Percentiles rank a stretch among this genome's conserved stretches.
Conservation (phyloP, 805 yeast genomes). For the Candida berthetii region DNA sequence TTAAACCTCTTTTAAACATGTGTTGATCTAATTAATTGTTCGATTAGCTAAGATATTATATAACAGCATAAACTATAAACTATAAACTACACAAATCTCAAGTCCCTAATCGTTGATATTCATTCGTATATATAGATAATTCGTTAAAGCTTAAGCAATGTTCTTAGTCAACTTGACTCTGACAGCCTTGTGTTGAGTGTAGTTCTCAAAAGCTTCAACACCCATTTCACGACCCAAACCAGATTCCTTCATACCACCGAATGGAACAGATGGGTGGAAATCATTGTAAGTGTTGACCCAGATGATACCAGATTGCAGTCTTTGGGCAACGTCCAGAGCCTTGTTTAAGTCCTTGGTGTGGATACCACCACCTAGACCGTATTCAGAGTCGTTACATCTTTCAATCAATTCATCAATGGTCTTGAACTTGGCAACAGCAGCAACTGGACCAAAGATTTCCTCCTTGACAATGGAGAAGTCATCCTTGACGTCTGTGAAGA, state of each 20-base stretch:
- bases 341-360: slow-evolving; percentile 51
- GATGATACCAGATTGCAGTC: slow-evolving; percentile 55
- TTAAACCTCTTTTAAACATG: too few species aligned
- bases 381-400: slow-evolving; percentile 51
- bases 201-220: slow-evolving; percentile 56
- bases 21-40: too few species aligned
- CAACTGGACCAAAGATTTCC: slow-evolving; percentile 67
- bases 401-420: slow-evolving; percentile 49
- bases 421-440: slow-evolving; percentile 51
- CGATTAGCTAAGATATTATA: too few species aligned
- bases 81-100: too few species aligned
- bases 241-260: slow-evolving; percentile 64
- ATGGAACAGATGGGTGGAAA: slow-evolving; percentile 62
- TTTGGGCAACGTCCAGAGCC: slow-evolving; percentile 47
- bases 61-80: too few species aligned
- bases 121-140: too few species aligned
- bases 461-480: slow-evolving; percentile 49
- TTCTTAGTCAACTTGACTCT: slow-evolving; percentile 35
- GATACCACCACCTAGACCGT: slow-evolving; percentile 64
- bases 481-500: slow-evolving; percentile 48
- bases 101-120: too few species aligned
- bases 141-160: not conserved
- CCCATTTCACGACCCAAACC: slow-evolving; percentile 77
- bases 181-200: slow-evolving; percentile 61
- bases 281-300: slow-evolving; percentile 68